phyloP scores from a whole-genome alignment of 768 basidiomycete genomes.

The Daedaleopsis nitida region DNA sequence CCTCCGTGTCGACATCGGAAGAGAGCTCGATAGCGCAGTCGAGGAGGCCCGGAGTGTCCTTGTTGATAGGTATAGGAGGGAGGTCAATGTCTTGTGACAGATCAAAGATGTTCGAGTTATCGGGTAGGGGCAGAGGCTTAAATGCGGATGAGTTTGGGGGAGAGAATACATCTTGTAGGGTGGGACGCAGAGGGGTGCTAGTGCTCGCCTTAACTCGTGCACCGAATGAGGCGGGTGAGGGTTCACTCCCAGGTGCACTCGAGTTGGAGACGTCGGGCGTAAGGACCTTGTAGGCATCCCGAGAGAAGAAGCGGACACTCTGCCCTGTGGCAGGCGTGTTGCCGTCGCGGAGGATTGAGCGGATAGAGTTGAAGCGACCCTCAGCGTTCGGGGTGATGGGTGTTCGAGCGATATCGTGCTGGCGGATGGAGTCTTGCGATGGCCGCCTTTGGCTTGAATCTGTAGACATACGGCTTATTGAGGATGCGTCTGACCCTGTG shows the following conservation, averaged over 20 bases:
- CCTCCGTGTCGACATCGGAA: conserved; percentile 30
- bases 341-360: conserved; percentile 72
- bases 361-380: conserved; percentile 51
- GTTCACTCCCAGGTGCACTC: conserved; percentile 28
- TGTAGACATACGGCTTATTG: conserved; percentile 28
- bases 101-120: conserved; percentile 58
- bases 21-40: conserved; percentile 40
- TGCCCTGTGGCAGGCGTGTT: conserved; percentile 78
- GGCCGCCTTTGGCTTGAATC: conserved; percentile 27
- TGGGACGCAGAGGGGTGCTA: conserved; percentile 35
- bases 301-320: conserved; percentile 77
- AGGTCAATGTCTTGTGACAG: conserved; percentile 58
- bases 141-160: conserved; percentile 32
- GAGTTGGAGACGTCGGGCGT: conserved; percentile 64
- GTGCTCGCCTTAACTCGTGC: conserved; percentile 30
- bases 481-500: conserved; percentile 26
- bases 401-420: conserved; percentile 27
- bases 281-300: conserved; percentile 64
- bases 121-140: conserved; percentile 43
- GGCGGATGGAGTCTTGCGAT: conserved; percentile 29
- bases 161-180: conserved; percentile 54
- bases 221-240: conserved; percentile 30
- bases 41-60: conserved; percentile 29
- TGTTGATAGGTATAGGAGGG: conserved; percentile 42
- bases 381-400: conserved; percentile 39